Conservation (phyloP, 352 stramenopile species). For the Pythium aquatile region DNA sequence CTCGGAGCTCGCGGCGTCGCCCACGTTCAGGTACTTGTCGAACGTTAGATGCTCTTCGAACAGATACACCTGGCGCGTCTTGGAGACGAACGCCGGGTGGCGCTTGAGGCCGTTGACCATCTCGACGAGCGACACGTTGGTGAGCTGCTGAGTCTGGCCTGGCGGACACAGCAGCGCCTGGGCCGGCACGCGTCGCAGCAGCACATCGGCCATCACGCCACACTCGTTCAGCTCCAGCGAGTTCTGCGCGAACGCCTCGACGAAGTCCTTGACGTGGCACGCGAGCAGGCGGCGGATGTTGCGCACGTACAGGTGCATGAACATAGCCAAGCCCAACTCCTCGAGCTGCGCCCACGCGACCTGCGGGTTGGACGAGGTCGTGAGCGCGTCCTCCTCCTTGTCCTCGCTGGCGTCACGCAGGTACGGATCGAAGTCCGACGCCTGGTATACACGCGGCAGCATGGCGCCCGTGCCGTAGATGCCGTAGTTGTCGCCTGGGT, state of each 20-base stretch:
- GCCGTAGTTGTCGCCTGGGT: slow-evolving; percentile 54
- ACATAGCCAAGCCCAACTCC: slow-evolving; percentile 75
- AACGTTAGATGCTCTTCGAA: slow-evolving; percentile 81
- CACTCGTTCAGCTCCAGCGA: slow-evolving; percentile 76
- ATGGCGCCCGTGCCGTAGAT: slow-evolving; percentile 72
- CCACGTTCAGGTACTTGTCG: slow-evolving; percentile 87
- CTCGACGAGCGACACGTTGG: slow-evolving; percentile 77
- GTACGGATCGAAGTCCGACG: slow-evolving; percentile 76
- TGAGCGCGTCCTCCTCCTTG: slow-evolving; percentile 71
- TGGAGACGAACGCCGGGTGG: slow-evolving; percentile 74
- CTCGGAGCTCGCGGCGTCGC: slow-evolving; percentile 61
- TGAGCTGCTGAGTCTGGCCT: slow-evolving; percentile 70
- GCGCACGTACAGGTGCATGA: slow-evolving; percentile 86
- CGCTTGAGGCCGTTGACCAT: slow-evolving; percentile 67
- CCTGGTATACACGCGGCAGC: slow-evolving; percentile 78
- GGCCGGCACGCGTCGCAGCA: slow-evolving; percentile 63
- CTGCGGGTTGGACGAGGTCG: slow-evolving; percentile 68
- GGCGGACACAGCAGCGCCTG: slow-evolving; percentile 77
- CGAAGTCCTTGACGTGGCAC: slow-evolving; percentile 83
- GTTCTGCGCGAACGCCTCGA: slow-evolving; percentile 81
- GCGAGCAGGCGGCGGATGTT: slow-evolving; percentile 79
- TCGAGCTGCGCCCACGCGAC: slow-evolving; percentile 77
- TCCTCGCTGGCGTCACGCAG: slow-evolving; percentile 56
- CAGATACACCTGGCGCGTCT: slow-evolving; percentile 68
- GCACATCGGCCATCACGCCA: slow-evolving; percentile 74